These are phyloP conservation scores for Quercus wislizeni DNA, from an alignment of 306 rosid genomes.

Conservation along the genomic window DNA sequence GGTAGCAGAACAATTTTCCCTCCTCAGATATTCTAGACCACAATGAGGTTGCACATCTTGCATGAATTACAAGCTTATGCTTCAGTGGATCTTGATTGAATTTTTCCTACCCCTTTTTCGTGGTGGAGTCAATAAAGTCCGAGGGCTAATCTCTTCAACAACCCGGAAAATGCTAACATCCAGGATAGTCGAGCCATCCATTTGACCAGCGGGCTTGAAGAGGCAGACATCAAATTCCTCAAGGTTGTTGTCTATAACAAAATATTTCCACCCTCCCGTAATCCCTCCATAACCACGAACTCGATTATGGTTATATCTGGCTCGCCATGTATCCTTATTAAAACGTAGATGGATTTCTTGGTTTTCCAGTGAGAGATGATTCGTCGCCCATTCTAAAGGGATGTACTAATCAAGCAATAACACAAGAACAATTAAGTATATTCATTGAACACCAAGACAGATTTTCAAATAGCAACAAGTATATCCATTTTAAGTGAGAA, in stretches of 20 bases:
- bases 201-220: constrained; percentile 32
- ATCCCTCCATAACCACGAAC: constrained; percentile 49
- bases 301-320: constrained; percentile 31
- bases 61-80: background rate
- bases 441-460: background rate
- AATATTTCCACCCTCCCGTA: constrained; percentile 63
- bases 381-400: constrained; percentile 39
- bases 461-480: background rate
- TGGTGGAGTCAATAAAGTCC: constrained; percentile 11
- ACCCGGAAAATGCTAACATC: constrained; percentile 65
- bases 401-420: constrained; percentile 35
- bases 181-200: constrained; percentile 19
- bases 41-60: background rate
- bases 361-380: constrained; percentile 22
- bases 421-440: background rate
- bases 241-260: constrained; percentile 54
- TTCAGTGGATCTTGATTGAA: background rate
- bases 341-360: constrained; percentile 52
- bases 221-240: constrained; percentile 67
- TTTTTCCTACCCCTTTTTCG: constrained; percentile 22
- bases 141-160: constrained; percentile 41
- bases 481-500: too few relatives aligned
- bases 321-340: constrained; percentile 39
- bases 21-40: too few relatives aligned
- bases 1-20: too few relatives aligned